Conservation (phyloP, 441 rosid genomes). For the Brassica hybrid region DNA sequence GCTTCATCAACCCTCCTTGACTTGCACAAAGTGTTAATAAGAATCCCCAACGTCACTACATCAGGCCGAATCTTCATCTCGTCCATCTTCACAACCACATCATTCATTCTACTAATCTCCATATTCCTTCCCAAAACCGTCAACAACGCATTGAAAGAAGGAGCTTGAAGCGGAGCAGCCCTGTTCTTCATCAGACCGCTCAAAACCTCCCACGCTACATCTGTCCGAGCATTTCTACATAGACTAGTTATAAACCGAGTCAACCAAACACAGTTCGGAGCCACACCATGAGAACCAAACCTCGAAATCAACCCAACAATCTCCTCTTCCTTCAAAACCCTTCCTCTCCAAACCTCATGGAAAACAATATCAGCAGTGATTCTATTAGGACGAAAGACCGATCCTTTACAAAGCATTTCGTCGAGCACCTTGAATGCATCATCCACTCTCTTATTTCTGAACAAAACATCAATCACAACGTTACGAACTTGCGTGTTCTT, state of each 20-base stretch:
- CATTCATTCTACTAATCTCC: constrained; percentile 62
- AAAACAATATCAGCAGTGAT: constrained; percentile 56
- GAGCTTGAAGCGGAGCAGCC: constrained; percentile 50
- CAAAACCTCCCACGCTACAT: constrained; percentile 59
- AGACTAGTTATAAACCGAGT: constrained; percentile 52
- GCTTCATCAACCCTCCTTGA: constrained; percentile 68
- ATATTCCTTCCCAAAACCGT: constrained; percentile 56
- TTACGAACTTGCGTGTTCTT: constrained; percentile 56
- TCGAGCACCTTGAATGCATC: constrained; percentile 79
- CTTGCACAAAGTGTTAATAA: constrained; percentile 69
- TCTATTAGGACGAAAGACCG: constrained; percentile 50
- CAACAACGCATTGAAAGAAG: constrained; percentile 68
- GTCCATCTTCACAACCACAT: constrained; percentile 59
- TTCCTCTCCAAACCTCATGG: constrained; percentile 42
- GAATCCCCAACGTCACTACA: constrained; percentile 67
- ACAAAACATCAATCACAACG: constrained; percentile 41
- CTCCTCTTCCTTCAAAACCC: constrained; percentile 44
- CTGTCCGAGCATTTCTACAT: constrained; percentile 47
- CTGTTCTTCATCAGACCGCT: constrained; percentile 51
- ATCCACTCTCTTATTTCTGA: constrained; percentile 47
- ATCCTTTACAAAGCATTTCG: constrained; percentile 66
- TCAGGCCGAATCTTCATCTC: constrained; percentile 55
- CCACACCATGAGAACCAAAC: constrained; percentile 51
- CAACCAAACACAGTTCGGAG: constrained; percentile 56
- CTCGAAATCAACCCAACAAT: constrained; percentile 48